These are phyloP conservation scores for Alternaria rosae DNA, from an alignment of 2,329 filamentous ascomycete species.

Conservation along the genomic window DNA sequence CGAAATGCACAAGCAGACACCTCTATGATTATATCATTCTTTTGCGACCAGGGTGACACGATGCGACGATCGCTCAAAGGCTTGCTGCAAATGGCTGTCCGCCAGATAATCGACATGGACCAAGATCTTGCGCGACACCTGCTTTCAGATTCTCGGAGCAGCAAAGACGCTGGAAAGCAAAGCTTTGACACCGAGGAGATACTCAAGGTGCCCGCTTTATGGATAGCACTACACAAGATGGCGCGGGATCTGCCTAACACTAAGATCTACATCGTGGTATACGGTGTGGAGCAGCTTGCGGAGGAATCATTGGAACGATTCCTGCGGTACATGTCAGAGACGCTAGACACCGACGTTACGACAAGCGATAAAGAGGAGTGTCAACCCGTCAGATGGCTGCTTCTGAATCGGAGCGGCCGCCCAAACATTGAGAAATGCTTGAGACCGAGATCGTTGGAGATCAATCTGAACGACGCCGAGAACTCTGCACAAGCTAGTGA, in stretches of 20 bases:
- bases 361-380: conserved; percentile 3
- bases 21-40: conserved; percentile 28
- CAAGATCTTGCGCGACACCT: conserved; percentile 30
- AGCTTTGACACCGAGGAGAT: conserved; percentile 25
- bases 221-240: conserved; percentile 30
- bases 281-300: conserved; percentile 29
- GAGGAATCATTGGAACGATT: conserved; percentile 28
- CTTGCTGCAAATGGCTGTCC: conserved; percentile 25
- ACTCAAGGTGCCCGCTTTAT: conserved; percentile 23
- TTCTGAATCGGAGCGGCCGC: conserved; percentile 29
- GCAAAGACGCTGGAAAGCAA: conserved; percentile 23
- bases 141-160: conserved; percentile 27
- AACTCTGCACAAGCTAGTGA: conserved; percentile 26
- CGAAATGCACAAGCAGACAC: conserved; percentile 4
- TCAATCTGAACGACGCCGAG: conserved; percentile 27
- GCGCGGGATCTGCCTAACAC: conserved; percentile 11
- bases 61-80: conserved; percentile 23
- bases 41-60: conserved; percentile 32
- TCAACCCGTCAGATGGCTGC: conserved; percentile 25
- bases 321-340: conserved; percentile 17
- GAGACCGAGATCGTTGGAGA: conserved; percentile 20
- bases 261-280: conserved; percentile 27
- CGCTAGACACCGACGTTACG: not conserved
- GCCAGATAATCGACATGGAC: conserved; percentile 27
- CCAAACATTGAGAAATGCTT: conserved; percentile 27